Evolutionary conservation across 1,284 basidiomycete genomes (phyloP).

Genomic region (Tilletia horrida): DNA sequence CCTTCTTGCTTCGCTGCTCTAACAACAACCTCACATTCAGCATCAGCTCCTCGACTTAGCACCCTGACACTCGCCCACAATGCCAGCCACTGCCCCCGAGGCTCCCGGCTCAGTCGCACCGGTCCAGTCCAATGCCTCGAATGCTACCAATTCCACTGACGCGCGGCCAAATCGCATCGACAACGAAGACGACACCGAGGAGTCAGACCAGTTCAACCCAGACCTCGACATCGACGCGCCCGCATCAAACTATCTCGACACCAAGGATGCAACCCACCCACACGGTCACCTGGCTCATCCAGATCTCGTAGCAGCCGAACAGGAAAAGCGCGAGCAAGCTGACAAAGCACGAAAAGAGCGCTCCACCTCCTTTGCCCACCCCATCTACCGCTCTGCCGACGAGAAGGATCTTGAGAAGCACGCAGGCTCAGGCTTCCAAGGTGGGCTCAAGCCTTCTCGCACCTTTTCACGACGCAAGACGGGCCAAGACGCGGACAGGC

Average conservation of each 20-base stretch:
- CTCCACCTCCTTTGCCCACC: background rate
- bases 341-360: background rate
- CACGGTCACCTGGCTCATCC: background rate
- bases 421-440: background rate
- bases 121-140: no score
- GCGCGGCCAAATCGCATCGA: background rate
- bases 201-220: background rate
- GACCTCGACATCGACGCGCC: constrained; percentile 3
- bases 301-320: background rate
- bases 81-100: no score
- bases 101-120: no score
- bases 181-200: background rate
- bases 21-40: no score
- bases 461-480: constrained; percentile 38
- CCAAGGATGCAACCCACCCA: background rate
- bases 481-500: constrained; percentile 23
- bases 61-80: no score
- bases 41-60: no score
- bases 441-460: constrained; percentile 18
- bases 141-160: background rate
- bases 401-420: background rate
- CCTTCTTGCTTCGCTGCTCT: no score
- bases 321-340: background rate
- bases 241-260: background rate
- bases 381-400: background rate